These are phyloP conservation scores for Acidiella bohemica DNA, from an alignment of 495 filamentous ascomycete genomes.

Conservation along the genomic window DNA sequence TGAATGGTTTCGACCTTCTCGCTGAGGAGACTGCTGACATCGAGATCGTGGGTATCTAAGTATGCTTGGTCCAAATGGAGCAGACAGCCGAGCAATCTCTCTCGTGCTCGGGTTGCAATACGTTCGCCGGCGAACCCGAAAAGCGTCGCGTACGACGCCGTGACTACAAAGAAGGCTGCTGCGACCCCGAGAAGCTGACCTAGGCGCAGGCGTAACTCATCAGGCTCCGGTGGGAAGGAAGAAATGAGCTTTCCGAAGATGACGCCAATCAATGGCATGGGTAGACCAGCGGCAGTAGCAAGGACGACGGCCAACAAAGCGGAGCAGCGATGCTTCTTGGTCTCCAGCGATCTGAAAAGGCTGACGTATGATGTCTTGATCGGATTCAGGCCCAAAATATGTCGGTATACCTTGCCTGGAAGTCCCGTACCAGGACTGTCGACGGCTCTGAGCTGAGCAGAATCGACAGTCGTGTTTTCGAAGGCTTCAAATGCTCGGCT, in stretches of 20 bases:
- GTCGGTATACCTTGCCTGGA: conserved; percentile 10
- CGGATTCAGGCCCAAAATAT: conserved; percentile 23
- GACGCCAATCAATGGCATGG: conserved; percentile 33
- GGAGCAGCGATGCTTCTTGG: conserved; percentile 8
- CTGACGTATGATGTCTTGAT: conserved; percentile 28
- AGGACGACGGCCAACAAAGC: conserved; percentile 23
- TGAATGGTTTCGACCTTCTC: conserved; percentile 34
- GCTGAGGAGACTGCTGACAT: conserved; percentile 27
- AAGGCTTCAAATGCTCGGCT: too few relatives aligned
- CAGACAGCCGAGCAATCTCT: conserved; percentile 21
- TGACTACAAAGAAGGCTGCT: conserved; percentile 30
- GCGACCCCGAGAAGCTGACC: conserved; percentile 28
- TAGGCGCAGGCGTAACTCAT: conserved; percentile 25
- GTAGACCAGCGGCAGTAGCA: conserved; percentile 29
- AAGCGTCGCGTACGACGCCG: conserved; percentile 26
- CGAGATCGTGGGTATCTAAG: conserved; percentile 28
- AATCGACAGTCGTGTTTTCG: conserved; percentile 6
- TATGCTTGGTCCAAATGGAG: conserved; percentile 31
- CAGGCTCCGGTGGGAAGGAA: conserved; percentile 29
- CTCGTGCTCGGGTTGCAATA: conserved; percentile 25
- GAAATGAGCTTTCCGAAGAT: conserved; percentile 34
- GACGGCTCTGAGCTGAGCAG: conserved; percentile 15
- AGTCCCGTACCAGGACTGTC: not conserved
- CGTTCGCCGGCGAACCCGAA: conserved; percentile 31
- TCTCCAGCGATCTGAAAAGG: conserved; percentile 27